These are phyloP conservation scores for Podospora pseudoanserina DNA, from an alignment of 495 filamentous ascomycete species.

Conservation along the genomic window DNA sequence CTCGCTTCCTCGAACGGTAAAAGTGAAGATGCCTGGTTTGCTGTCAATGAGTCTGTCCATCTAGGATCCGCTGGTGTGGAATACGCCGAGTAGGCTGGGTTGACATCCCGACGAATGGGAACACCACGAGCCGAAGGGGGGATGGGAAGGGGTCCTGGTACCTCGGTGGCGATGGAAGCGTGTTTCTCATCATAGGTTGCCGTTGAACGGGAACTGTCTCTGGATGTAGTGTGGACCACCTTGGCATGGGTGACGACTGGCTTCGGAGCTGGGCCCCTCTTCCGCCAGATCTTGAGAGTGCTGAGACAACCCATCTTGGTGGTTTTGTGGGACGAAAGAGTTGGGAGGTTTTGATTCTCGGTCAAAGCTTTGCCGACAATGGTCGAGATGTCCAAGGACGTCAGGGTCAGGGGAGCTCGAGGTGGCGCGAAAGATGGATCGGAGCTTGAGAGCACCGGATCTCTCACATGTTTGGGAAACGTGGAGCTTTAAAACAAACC, in stretches of 20 bases:
- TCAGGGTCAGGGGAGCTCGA: too few species aligned
- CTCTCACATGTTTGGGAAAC: background rate
- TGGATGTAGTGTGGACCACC: background rate
- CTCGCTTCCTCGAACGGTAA: conserved; percentile 5
- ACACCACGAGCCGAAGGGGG: background rate
- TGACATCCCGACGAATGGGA: conserved; percentile 11
- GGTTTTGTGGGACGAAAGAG: background rate
- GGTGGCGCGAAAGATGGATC: background rate
- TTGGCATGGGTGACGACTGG: background rate
- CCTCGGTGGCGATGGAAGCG: background rate
- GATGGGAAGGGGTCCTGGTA: background rate
- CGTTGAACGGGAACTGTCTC: background rate
- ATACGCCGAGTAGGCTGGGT: conserved; percentile 22
- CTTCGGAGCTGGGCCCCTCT: background rate
- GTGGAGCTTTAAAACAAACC: background rate
- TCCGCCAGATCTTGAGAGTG: background rate
- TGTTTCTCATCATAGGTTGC: background rate
- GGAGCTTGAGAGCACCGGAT: background rate
- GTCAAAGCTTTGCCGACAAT: background rate
- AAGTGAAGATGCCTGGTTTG: background rate
- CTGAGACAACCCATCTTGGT: background rate
- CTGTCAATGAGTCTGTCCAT: conserved; percentile 15
- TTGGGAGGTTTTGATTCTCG: background rate
- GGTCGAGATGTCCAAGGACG: background rate
- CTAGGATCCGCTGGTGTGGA: conserved; percentile 13